Evolutionary conservation across 805 yeast genomes (phyloP).

Genomic region (Zygoascus tannicola): DNA sequence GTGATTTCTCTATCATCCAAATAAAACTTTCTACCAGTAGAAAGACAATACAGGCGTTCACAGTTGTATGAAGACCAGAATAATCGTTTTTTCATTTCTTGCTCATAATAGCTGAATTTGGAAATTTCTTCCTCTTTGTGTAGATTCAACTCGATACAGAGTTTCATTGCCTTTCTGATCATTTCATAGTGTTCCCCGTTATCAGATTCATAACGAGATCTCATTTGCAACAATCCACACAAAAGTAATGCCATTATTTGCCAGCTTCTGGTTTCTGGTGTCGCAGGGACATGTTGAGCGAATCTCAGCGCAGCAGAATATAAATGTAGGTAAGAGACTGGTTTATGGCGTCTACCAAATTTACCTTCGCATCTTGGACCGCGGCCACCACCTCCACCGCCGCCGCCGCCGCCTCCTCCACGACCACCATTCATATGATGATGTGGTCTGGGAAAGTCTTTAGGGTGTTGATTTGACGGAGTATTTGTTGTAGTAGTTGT

Average conservation of each 20-base stretch:
- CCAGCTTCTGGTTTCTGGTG: constrained; percentile 32
- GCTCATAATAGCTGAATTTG: constrained; percentile 14
- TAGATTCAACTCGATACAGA: constrained; percentile 27
- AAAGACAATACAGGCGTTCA: constrained; percentile 52
- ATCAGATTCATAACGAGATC: constrained; percentile 46
- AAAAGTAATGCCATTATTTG: constrained; percentile 45
- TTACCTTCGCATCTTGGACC: neutral
- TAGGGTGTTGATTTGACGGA: too few relatives aligned
- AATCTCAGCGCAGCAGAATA: constrained; percentile 54
- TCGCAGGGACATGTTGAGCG: constrained; percentile 36
- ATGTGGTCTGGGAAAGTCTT: too few relatives aligned
- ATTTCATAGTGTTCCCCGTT: constrained; percentile 45
- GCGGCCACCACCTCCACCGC: neutral
- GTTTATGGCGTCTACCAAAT: constrained; percentile 13
- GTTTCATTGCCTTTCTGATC: constrained; percentile 42
- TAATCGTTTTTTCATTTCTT: constrained; percentile 40
- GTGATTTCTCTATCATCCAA: constrained; percentile 41
- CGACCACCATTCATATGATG: neutral
- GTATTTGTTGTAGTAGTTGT: too few relatives aligned
- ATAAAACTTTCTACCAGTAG: constrained; percentile 50
- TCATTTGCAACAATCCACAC: constrained; percentile 44
- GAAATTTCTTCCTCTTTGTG: constrained; percentile 17
- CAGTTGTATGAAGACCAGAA: constrained; percentile 60
- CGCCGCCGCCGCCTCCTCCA: neutral
- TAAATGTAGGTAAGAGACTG: constrained; percentile 27